A percentile compares a stretch with the other conserved stretches of the same genome.
These are phyloP conservation scores for Sinapis alba DNA, from an alignment of 441 rosid species.

Conservation along the genomic window DNA sequence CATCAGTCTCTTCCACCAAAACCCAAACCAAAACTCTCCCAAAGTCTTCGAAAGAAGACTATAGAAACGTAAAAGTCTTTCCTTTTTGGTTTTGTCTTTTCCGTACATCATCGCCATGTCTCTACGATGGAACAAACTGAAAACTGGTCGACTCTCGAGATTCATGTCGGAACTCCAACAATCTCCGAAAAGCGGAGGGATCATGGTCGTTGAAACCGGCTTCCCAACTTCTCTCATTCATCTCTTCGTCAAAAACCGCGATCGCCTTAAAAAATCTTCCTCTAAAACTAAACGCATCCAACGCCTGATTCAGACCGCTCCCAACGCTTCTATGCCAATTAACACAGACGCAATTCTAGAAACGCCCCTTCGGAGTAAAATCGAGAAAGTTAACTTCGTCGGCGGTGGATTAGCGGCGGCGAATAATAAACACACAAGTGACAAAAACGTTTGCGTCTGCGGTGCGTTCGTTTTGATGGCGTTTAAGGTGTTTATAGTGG, in stretches of 20 bases:
- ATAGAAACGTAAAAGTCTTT: slow-evolving; percentile 11
- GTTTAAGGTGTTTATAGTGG: slow-evolving; percentile 47
- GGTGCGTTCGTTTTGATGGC: slow-evolving; percentile 30
- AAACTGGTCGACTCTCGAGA: slow-evolving; percentile 54
- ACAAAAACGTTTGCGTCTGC: slow-evolving; percentile 2
- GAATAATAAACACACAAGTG: neutral
- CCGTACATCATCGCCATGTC: slow-evolving; percentile 50
- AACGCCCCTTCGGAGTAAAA: neutral
- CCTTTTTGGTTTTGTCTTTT: neutral
- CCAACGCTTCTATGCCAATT: slow-evolving; percentile 17
- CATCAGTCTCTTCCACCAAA: slow-evolving; percentile 1
- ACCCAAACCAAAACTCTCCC: slow-evolving; percentile 2
- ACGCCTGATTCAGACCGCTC: slow-evolving; percentile 24
- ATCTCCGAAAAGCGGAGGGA: slow-evolving; percentile 40
- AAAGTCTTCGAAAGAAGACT: neutral
- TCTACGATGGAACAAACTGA: slow-evolving; percentile 59
- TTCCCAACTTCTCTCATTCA: slow-evolving; percentile 85
- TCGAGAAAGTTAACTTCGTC: neutral
- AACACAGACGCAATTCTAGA: neutral
- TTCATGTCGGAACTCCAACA: slow-evolving; percentile 58
- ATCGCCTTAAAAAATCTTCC: slow-evolving; percentile 58
- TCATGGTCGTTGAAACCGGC: slow-evolving; percentile 66
- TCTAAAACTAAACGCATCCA: slow-evolving; percentile 24
- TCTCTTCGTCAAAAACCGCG: slow-evolving; percentile 79
- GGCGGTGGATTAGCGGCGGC: neutral